Conservation (phyloP, 1,284 basidiomycete species). For the Butyriboletus appendiculatus region DNA sequence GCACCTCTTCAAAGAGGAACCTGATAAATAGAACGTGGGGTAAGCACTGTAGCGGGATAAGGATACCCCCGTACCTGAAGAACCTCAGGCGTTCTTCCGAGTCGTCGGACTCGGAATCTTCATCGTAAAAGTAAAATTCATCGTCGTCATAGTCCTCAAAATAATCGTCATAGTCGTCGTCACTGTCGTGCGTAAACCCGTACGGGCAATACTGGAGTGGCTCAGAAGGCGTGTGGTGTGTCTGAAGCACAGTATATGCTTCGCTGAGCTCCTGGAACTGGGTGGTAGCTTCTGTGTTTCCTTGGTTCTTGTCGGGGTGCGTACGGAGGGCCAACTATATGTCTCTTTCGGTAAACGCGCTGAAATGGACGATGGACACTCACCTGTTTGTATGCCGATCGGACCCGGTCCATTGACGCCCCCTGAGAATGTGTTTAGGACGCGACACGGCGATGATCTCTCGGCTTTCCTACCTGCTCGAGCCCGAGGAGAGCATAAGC, state of each 20-base stretch:
- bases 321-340: constrained; percentile 61
- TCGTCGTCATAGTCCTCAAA: constrained; percentile 40
- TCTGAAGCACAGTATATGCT: constrained; percentile 62
- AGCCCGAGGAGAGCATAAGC: constrained; percentile 61
- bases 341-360: constrained; percentile 3
- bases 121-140: constrained; percentile 37
- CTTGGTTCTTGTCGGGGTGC: constrained; percentile 75
- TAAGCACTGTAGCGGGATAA: constrained; percentile 3
- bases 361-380: constrained; percentile 6
- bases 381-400: constrained; percentile 68
- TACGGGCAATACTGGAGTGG: constrained; percentile 23
- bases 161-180: constrained; percentile 32
- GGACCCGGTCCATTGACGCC: constrained; percentile 60
- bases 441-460: neutral
- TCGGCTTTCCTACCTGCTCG: constrained; percentile 46
- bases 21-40: constrained; percentile 28
- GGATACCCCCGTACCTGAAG: constrained; percentile 42
- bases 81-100: constrained; percentile 37
- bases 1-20: constrained; percentile 48
- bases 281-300: constrained; percentile 60
- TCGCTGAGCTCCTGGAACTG: constrained; percentile 68
- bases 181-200: constrained; percentile 16
- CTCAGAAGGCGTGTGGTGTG: constrained; percentile 46
- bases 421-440: constrained; percentile 42
- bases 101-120: constrained; percentile 36